Percentiles rank a stretch among this genome's conserved stretches.
Conservation (phyloP, 768 basidiomycete species). For the Gelatoporia subvermispora region DNA sequence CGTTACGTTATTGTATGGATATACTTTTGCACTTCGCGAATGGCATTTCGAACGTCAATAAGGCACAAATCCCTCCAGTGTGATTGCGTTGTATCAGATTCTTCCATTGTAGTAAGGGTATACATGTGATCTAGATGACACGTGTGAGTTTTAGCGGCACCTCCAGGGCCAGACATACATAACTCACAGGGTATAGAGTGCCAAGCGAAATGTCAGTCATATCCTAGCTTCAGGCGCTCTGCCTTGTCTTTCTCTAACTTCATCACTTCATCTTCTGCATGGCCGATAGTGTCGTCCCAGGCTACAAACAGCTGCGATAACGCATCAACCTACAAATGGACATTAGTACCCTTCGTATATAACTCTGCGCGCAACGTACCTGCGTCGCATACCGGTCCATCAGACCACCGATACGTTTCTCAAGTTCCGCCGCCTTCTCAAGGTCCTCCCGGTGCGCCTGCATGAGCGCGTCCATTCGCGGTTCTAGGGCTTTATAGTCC, state of each 20-base stretch:
- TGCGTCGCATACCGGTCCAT: slow-evolving; percentile 69
- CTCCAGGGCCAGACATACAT: too few relatives aligned
- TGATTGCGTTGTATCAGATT: neutral
- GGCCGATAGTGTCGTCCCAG: slow-evolving; percentile 77
- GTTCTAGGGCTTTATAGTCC: slow-evolving; percentile 63
- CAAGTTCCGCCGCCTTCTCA: slow-evolving; percentile 52
- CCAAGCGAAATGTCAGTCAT: slow-evolving; percentile 30
- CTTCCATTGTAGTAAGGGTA: neutral
- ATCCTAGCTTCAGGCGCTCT: slow-evolving; percentile 58
- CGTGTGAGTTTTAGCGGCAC: neutral
- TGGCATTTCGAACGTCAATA: too few relatives aligned
- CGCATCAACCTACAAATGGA: slow-evolving; percentile 56
- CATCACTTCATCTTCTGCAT: slow-evolving; percentile 55
- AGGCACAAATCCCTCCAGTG: too few relatives aligned
- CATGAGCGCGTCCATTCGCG: slow-evolving; percentile 61
- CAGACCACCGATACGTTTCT: slow-evolving; percentile 57
- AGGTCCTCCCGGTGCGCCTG: slow-evolving; percentile 57
- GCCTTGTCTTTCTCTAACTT: slow-evolving; percentile 56
- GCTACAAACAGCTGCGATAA: slow-evolving; percentile 80
- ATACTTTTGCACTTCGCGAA: too few relatives aligned
- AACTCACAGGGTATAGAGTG: too few relatives aligned
- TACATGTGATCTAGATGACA: neutral
- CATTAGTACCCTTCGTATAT: neutral
- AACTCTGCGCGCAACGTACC: slow-evolving; percentile 34
- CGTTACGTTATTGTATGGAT: too few relatives aligned